Evolutionary conservation across 257 asterid species (phyloP).

Genomic region (Solanum stenotomum): DNA sequence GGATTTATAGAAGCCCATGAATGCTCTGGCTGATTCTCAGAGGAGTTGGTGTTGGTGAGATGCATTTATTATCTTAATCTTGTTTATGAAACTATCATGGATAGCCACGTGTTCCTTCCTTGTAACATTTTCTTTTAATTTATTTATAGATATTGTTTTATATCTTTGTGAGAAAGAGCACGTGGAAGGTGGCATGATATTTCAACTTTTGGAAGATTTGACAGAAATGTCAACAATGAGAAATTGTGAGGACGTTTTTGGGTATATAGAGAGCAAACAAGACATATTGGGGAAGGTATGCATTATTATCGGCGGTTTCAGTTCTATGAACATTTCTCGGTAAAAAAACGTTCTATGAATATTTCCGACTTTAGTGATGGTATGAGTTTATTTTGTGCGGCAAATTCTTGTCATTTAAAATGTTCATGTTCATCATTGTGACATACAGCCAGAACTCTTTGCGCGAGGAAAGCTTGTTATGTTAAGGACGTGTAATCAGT

Average conservation of each 20-base stretch:
- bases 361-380: not conserved
- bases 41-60: not conserved
- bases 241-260: slow-evolving; percentile 90
- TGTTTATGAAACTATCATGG: not conserved
- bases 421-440: slow-evolving; percentile 7
- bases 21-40: not conserved
- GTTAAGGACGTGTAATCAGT: slow-evolving; percentile 97
- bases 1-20: not conserved
- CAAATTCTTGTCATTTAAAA: not conserved
- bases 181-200: slow-evolving; percentile 96
- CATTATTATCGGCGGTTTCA: not conserved
- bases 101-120: not conserved
- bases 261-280: slow-evolving; percentile 90
- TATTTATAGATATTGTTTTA: slow-evolving; percentile 65
- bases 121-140: slow-evolving; percentile 13
- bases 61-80: not conserved
- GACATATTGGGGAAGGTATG: slow-evolving; percentile 91
- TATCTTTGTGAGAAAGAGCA: slow-evolving; percentile 97
- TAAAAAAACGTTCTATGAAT: not conserved
- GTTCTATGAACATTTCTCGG: not conserved
- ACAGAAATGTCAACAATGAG: slow-evolving; percentile 99
- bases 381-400: not conserved
- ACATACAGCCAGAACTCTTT: slow-evolving; percentile 85
- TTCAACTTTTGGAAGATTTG: slow-evolving; percentile 96
- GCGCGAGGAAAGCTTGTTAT: slow-evolving; percentile 99